A percentile compares a stretch with the other conserved stretches of the same genome.
These are phyloP conservation scores for Suaeda aralocaspica DNA, from an alignment of 148 eudicot genomes.

Conservation along the genomic window DNA sequence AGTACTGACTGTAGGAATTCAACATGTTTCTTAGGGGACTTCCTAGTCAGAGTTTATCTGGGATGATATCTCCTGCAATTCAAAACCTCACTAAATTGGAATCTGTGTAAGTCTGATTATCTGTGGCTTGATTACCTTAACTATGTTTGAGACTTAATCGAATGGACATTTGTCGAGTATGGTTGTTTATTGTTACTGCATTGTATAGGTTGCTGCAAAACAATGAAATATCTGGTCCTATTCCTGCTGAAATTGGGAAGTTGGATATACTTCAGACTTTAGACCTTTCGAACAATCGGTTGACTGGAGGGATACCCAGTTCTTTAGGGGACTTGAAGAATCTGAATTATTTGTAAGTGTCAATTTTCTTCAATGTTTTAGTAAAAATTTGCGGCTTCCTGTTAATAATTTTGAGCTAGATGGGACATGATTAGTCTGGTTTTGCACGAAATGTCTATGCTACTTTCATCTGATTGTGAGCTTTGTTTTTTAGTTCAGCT, in stretches of 20 bases:
- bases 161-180: neutral
- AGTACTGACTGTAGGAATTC: slow-evolving; percentile 3
- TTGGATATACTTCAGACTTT: slow-evolving; percentile 75
- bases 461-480: neutral
- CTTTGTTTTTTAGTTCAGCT: neutral
- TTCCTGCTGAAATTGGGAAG: slow-evolving; percentile 64
- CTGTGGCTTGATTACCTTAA: neutral
- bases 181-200: neutral
- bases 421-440: neutral
- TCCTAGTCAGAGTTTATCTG: slow-evolving; percentile 81
- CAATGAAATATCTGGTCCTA: slow-evolving; percentile 65
- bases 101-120: slow-evolving; percentile 56
- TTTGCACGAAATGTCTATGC: neutral
- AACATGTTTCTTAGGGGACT: slow-evolving; percentile 54
- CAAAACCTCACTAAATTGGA: slow-evolving; percentile 76
- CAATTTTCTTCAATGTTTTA: neutral
- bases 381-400: neutral
- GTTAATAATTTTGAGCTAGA: neutral
- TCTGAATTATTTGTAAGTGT: slow-evolving; percentile 77
- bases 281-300: slow-evolving; percentile 72
- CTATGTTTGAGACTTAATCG: neutral
- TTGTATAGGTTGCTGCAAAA: slow-evolving; percentile 69
- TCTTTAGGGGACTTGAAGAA: slow-evolving; percentile 59
- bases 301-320: slow-evolving; percentile 61
- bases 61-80: slow-evolving; percentile 70